Evolutionary conservation across 2,329 filamentous ascomycete species (phyloP), one percentile per base, ranked within the genome.

Genomic region (Ophiostoma montium): DNA sequence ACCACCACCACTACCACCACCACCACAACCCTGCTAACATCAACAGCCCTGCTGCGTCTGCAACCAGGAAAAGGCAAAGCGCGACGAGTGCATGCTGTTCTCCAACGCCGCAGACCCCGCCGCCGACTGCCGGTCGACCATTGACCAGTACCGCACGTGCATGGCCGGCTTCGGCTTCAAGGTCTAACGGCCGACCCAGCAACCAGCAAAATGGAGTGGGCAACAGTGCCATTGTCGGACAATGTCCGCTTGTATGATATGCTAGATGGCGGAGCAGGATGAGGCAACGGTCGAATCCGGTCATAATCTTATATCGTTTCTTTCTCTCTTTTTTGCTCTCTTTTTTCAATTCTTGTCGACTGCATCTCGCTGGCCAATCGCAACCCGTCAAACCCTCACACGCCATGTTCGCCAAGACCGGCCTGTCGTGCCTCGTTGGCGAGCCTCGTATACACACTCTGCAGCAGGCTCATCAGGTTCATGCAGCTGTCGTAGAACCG

Each of bases 1-100:
- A 19, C n/a, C n/a, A n/a, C n/a, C 16, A 38, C 19, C 19, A 19
- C n/a, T 19, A 3, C 11, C 31, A 44, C 39, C n/a, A 11, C 11
- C 18, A 23, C 2, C 30, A 41, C 12, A 33, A n/a, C n/a, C n/a
- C 21, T 21, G 30, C 42, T 46, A 35, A 44, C 16, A 39, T 1
- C 15, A 2, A 52, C 60, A 95, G 87, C 90, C 90, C 39, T 96
- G 92, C 76, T 96, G 92, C 64, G 92, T 96, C 30, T 98, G 92
- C 78, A 95, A 89, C 63, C 80, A 92, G 41, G 88, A 98, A 67
- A 98, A 98, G 67, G 74, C 86, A 35, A 76, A 76, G 58, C 86
- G 92, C 55, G 92, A 98, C 70, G 89, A 98, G 68, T 98, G 92
- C 74, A 96, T 98, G 90, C 84, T 98, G 50, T 95, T 96, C 71